These are phyloP conservation scores for Xylariaceae sp. DNA, from an alignment of 2,329 filamentous ascomycete genomes.

Conservation along the genomic window DNA sequence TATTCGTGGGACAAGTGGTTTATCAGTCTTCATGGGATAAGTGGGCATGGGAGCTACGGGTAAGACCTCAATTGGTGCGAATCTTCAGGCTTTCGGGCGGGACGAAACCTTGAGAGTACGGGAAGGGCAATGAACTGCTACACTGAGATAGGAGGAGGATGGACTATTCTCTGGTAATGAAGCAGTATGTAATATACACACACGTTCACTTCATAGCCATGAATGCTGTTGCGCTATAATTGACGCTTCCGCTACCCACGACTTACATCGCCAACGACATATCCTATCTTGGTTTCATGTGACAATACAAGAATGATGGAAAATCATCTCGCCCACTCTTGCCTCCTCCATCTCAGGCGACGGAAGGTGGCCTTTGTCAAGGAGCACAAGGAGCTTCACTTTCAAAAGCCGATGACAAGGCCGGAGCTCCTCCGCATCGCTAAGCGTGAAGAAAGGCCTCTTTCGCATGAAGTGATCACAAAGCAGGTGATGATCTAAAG, in stretches of 20 bases:
- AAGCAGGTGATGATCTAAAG: constrained; percentile 5
- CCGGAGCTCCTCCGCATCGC: neutral
- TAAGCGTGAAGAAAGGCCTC: constrained; percentile 3
- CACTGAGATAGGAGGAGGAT: too few species aligned
- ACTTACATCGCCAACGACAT: neutral
- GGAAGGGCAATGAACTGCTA: too few species aligned
- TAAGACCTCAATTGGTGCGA: too few species aligned
- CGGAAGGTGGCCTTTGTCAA: constrained; percentile 3
- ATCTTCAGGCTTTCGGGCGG: too few species aligned
- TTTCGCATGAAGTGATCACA: constrained; percentile 10
- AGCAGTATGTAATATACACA: constrained; percentile 17
- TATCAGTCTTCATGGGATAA: too few species aligned
- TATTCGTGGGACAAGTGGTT: too few species aligned
- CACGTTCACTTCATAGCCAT: constrained; percentile 10
- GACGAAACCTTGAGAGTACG: too few species aligned
- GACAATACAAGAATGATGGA: neutral
- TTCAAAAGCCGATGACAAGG: neutral
- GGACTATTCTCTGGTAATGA: neutral
- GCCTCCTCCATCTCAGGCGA: too few species aligned
- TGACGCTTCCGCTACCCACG: too few species aligned
- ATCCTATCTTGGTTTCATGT: neutral
- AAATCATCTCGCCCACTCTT: neutral
- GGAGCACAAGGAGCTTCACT: neutral
- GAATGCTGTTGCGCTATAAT: too few species aligned
- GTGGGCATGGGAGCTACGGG: too few species aligned